Conservation (phyloP, 78 protist genomes). For the Tieghemostelium lacteum region DNA sequence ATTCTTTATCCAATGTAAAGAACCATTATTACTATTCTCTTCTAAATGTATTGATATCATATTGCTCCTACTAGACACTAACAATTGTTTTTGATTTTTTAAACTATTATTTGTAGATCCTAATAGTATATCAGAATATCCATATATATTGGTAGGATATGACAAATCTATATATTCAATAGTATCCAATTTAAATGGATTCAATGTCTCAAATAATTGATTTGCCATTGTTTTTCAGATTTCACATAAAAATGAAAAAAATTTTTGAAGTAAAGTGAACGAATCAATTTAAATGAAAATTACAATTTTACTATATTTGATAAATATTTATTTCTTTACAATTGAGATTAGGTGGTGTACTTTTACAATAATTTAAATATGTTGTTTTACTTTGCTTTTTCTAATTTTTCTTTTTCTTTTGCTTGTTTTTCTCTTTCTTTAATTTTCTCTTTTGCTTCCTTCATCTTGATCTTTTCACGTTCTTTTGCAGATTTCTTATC, state of each 20-base stretch:
- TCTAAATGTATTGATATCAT: slow-evolving; percentile 15
- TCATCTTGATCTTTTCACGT: slow-evolving; percentile 53
- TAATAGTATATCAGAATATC: slow-evolving; percentile 3
- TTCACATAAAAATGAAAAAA: no score
- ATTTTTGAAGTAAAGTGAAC: no score
- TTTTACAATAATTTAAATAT: no score
- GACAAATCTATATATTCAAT: slow-evolving; percentile 57
- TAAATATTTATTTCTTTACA: not conserved
- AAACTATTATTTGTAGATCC: not conserved
- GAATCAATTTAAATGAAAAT: no score
- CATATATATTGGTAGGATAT: slow-evolving; percentile 68
- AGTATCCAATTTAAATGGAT: slow-evolving; percentile 20
- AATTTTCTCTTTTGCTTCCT: slow-evolving; percentile 66
- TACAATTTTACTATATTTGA: not conserved
- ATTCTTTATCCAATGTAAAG: slow-evolving; percentile 47
- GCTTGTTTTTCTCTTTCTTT: slow-evolving; percentile 29
- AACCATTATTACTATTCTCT: slow-evolving; percentile 23
- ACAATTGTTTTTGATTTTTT: slow-evolving; percentile 1
- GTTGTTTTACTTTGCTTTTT: not conserved
- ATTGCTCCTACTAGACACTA: slow-evolving; percentile 12
- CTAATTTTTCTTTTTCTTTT: slow-evolving; percentile 3
- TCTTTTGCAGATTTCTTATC: slow-evolving; percentile 70
- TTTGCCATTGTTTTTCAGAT: no score
- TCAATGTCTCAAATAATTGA: not conserved
- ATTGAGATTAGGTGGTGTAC: not conserved